A percentile compares a stretch with the other conserved stretches of the same genome.
Conservation (phyloP, 2,329 filamentous ascomycete species). For the Fusarium guadeloupense region DNA sequence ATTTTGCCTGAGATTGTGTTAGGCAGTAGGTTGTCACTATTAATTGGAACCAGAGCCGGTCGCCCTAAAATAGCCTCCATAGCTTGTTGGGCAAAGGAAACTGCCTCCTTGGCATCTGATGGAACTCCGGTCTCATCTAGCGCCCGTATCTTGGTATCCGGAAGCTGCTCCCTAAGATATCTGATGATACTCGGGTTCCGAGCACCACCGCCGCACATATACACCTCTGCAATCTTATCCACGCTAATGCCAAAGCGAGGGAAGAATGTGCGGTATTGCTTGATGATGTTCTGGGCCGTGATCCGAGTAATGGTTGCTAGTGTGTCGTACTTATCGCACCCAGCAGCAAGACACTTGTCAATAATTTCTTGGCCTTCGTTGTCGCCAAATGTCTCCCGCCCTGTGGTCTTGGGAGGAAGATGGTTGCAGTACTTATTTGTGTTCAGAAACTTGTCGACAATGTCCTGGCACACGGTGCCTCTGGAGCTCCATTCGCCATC, state of each 20-base stretch:
- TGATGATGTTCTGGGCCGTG: constrained; percentile 66
- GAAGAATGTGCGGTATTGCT: constrained; percentile 21
- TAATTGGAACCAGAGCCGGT: constrained; percentile 26
- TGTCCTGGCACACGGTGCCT: constrained; percentile 58
- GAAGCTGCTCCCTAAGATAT: constrained; percentile 8
- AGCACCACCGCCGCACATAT: constrained; percentile 12
- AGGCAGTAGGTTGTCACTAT: constrained; percentile 1
- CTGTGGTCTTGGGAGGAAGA: constrained; percentile 64
- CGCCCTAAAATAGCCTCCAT: constrained; percentile 67
- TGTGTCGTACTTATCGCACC: constrained; percentile 55
- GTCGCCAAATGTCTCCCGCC: constrained; percentile 67
- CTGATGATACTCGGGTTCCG: constrained; percentile 10
- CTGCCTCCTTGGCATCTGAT: constrained; percentile 61
- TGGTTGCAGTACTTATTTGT: constrained; percentile 59
- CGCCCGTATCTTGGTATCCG: constrained; percentile 54
- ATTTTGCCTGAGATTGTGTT: constrained; percentile 13
- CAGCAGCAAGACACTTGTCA: constrained; percentile 50
- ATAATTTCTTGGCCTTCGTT: constrained; percentile 63
- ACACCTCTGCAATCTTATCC: not conserved
- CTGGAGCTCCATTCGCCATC: constrained; percentile 60
- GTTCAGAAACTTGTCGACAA: constrained; percentile 39
- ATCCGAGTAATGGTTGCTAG: constrained; percentile 68
- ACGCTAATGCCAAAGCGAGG: constrained; percentile 6
- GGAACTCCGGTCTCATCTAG: constrained; percentile 66
- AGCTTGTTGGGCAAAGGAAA: constrained; percentile 64